These are phyloP conservation scores for Asterophora lycoperdoides DNA, from an alignment of 768 basidiomycete species.

Conservation along the genomic window DNA sequence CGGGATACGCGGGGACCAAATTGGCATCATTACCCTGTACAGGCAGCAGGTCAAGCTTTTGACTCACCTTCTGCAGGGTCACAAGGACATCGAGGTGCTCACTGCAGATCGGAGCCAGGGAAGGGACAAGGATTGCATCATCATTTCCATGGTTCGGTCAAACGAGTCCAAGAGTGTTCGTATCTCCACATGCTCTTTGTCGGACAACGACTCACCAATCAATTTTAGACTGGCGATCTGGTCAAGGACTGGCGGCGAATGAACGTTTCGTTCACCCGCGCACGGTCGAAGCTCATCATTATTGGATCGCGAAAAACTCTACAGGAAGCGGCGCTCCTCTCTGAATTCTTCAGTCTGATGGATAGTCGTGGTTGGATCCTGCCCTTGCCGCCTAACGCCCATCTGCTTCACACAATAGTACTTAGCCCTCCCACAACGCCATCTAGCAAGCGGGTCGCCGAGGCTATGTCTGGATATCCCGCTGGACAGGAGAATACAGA, in stretches of 20 bases:
- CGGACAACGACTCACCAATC: background rate
- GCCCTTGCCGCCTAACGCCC: slow-evolving; percentile 48
- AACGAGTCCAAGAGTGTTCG: slow-evolving; percentile 74
- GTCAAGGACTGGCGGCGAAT: slow-evolving; percentile 94
- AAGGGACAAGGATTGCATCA: slow-evolving; percentile 90
- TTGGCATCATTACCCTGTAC: slow-evolving; percentile 90
- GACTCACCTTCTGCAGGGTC: slow-evolving; percentile 53
- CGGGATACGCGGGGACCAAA: slow-evolving; percentile 64
- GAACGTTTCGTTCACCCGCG: slow-evolving; percentile 96
- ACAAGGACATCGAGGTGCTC: slow-evolving; percentile 69
- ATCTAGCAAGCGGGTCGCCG: slow-evolving; percentile 25
- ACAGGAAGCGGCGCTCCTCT: slow-evolving; percentile 51
- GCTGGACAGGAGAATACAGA: slow-evolving; percentile 4
- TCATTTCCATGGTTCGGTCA: slow-evolving; percentile 89
- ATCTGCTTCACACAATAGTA: slow-evolving; percentile 41
- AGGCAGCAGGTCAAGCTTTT: slow-evolving; percentile 94
- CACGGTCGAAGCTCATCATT: slow-evolving; percentile 84
- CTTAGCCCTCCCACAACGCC: slow-evolving; percentile 7
- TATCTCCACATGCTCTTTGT: slow-evolving; percentile 8
- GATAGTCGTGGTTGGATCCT: slow-evolving; percentile 69
- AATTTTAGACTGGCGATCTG: slow-evolving; percentile 77
- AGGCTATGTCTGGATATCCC: slow-evolving; percentile 9
- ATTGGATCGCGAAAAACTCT: slow-evolving; percentile 86
- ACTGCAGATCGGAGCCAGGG: slow-evolving; percentile 95
- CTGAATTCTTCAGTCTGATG: slow-evolving; percentile 77